phyloP scores from a whole-genome alignment of 345 rosid genomes.

The Eucalyptus curtisii region DNA sequence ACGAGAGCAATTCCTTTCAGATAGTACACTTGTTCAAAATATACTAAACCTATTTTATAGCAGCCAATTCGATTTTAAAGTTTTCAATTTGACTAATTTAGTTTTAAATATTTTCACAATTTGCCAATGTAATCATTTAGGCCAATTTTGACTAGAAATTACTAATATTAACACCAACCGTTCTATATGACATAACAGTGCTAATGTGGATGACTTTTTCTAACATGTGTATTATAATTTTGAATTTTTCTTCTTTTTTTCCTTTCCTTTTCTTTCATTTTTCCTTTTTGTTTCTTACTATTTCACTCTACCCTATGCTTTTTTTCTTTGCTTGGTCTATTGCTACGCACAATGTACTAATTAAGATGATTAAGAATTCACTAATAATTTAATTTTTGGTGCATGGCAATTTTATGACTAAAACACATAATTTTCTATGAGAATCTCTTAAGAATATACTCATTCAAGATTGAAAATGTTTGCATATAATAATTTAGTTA shows the following conservation, averaged over 20 bases:
- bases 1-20: neutral
- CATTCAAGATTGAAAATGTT: neutral
- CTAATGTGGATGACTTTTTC: fast-evolving
- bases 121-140: neutral
- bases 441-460: no score
- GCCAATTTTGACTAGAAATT: no score
- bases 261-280: no score
- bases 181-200: fast-evolving
- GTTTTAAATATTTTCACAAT: neutral
- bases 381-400: neutral
- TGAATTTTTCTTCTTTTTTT: no score
- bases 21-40: neutral
- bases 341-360: no score
- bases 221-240: neutral
- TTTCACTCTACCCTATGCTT: neutral
- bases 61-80: fast-evolving
- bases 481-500: neutral
- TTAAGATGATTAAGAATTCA: no score
- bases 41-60: no score
- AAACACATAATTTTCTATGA: neutral
- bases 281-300: no score
- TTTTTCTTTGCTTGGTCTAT: no score
- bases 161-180: fast-evolving
- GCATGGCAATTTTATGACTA: neutral
- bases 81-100: no score